Evolutionary conservation across 768 basidiomycete genomes (phyloP).

Genomic region (Lepiota venenata): DNA sequence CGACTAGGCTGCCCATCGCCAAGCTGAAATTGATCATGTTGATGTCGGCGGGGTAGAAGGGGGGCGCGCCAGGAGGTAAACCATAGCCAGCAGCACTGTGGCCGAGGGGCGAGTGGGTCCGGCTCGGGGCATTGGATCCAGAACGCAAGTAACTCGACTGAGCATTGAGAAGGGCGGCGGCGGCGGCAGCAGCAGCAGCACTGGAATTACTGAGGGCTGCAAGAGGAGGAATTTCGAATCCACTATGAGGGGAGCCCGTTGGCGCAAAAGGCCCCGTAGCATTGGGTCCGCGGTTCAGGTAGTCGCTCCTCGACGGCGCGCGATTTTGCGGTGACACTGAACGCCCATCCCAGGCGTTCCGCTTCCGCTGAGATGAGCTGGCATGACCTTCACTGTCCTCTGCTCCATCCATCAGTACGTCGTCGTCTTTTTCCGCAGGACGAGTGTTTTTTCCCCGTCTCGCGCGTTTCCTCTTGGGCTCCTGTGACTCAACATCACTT

Average conservation of each 20-base stretch:
- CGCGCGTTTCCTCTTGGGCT: slow-evolving; percentile 59
- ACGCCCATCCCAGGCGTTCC: slow-evolving; percentile 22
- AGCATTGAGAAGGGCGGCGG: slow-evolving; percentile 32
- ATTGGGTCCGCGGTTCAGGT: slow-evolving; percentile 6
- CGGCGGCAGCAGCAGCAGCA: slow-evolving; percentile 17
- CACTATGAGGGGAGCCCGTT: slow-evolving; percentile 26
- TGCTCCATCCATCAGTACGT: slow-evolving; percentile 48
- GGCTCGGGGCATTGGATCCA: slow-evolving; percentile 62
- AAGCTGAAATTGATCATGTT: slow-evolving; percentile 26
- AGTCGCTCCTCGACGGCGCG: slow-evolving; percentile 27
- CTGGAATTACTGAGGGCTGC: slow-evolving; percentile 33
- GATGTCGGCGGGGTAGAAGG: slow-evolving; percentile 20
- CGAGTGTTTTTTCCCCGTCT: slow-evolving; percentile 30
- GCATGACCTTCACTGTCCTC: slow-evolving; percentile 25
- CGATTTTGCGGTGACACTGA: slow-evolving; percentile 31
- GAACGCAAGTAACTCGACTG: slow-evolving; percentile 61
- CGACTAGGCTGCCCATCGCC: slow-evolving; percentile 31
- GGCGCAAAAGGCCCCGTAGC: slow-evolving; percentile 9
- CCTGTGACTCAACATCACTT: slow-evolving; percentile 43
- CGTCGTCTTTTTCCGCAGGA: slow-evolving; percentile 31
- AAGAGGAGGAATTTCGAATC: slow-evolving; percentile 64
- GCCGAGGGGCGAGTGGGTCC: slow-evolving; percentile 69
- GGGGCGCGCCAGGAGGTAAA: slow-evolving; percentile 18
- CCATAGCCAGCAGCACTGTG: slow-evolving; percentile 33
- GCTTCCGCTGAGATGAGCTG: slow-evolving; percentile 12